Conservation (phyloP, 805 yeast genomes). For the Kluyveromyces dobzhanskii region DNA sequence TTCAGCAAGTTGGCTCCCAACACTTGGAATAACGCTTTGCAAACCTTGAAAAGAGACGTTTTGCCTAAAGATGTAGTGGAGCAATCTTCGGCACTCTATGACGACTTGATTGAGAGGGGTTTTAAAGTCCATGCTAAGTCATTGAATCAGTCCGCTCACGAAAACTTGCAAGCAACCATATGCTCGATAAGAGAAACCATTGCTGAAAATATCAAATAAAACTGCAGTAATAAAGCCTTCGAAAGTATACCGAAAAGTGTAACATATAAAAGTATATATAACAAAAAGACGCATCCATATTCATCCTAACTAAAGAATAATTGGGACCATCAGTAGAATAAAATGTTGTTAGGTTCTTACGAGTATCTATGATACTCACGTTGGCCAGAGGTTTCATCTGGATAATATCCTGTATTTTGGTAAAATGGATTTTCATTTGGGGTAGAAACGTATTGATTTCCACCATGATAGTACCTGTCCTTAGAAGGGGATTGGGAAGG, state of each 20-base stretch:
- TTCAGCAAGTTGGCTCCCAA: conserved; percentile 20
- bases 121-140: conserved; percentile 5
- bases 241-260: neutral
- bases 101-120: conserved; percentile 8
- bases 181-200: conserved; percentile 5
- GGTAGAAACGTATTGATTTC: neutral
- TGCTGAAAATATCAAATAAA: conserved; percentile 1
- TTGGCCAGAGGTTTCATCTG: too few species aligned
- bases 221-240: neutral
- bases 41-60: conserved; percentile 12
- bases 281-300: too few species aligned
- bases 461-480: neutral
- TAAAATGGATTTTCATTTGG: conserved; percentile 8
- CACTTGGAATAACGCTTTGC: conserved; percentile 16
- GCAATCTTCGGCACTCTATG: conserved; percentile 9
- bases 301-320: too few species aligned
- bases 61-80: conserved; percentile 13
- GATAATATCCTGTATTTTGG: neutral
- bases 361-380: too few species aligned
- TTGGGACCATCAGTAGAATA: too few species aligned
- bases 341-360: too few species aligned
- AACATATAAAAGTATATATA: too few species aligned
- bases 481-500: neutral
- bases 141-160: conserved; percentile 6
- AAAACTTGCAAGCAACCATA: conserved; percentile 10